Evolutionary conservation across 345 rosid species (phyloP), one percentile per base, ranked within the genome.

Genomic region (Combretum micranthum): DNA sequence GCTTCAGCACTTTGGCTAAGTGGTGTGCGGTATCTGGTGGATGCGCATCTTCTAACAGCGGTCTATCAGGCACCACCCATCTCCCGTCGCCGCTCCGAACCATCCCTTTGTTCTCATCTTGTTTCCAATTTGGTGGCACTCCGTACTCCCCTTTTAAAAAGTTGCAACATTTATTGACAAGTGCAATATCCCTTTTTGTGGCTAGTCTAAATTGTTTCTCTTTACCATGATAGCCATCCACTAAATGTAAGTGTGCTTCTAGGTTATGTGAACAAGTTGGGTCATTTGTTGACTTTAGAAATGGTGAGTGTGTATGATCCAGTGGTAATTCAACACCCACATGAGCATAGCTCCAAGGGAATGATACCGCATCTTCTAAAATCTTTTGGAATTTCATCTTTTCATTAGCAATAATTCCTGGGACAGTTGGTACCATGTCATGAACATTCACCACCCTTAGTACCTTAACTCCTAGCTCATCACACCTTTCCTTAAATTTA

Each of bases 321-420:
- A 63, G 50, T 56, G 52, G 45, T 21, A 66, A 51, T 47, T 70
- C 64, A n/a, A 15, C 59, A 12, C 78, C 69, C 2, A 66, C 69
- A 49, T 70, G 72, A 6, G 69, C 47, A 56, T 70, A 66, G 48
- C 69, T 55, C 64, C 67, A 68, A 8, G 25, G 25, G 13, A 52
- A 47, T 44, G 19, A 20, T 4, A 15, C 37, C 22, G 12, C 15
- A 4, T 0, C 3, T 13, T 13, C 23, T 15, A 39, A 17, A 13
- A 12, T n/a, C 49, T n/a, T 1, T 6, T 14, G 0, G 1, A 3
- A n/a, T 42, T 47, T 56, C 9, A 55, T 8, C 20, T 32, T 52
- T 48, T 69, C 68, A 15, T 69, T 73, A 22, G 61, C 49, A 42
- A 73, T n/a, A 10, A 69, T 19, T n/a, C 71, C 71, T 0, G 77